Base-by-base conservation (phyloP, 164 flowering plant genomes). In the Dillenia turbinata region DNA sequence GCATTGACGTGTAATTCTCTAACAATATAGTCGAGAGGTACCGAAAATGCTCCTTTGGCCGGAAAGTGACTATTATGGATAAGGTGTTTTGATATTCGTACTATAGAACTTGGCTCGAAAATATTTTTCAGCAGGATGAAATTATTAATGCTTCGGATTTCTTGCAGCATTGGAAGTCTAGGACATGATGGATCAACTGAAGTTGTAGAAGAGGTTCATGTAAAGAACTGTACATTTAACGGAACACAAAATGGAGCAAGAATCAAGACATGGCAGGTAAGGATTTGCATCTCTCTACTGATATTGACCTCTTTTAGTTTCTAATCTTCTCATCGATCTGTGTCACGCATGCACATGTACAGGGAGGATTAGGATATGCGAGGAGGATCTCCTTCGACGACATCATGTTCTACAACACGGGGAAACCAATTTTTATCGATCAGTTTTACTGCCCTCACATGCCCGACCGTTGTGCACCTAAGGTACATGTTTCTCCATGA, bases 191-290 rank as follows among this genome's bases (percentile, higher is more conserved):
- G 81, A 53, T 17, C 44, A 1, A 1, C 48, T n/a, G 81, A 71
- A 0, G 61, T 46, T 22, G 81, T 79, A 2, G 75, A 77, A 63
- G 66, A 61, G 1, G 68, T 82, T 10, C 56, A 47, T 40, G 78
- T 82, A 6, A 14, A 12, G 10, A 49, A 65, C 22, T 75, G 81
- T 64, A 75, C 56, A 7, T 73, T 81, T 45, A 62, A 43, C 0
- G 65, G 64, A 33, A 75, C 83, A 9, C 19, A 43, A 7, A 74
- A 75, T 60, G 85, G 83, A 22, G 83, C 67, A 12, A 74, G 83
- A 51, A 81, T 81, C 59, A 81, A 81, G 66, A 77, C 85, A 60
- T 67, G 66, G 73, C 73, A 71, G 83, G 87, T 83, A 75, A 16
- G 1, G 1, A 8, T 47, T 9, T 3, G 33, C 7, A 8, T 12